Evolutionary conservation across 371 early-diverging fungal genomes (phyloP).

Genomic region (Mucor saturninus): DNA sequence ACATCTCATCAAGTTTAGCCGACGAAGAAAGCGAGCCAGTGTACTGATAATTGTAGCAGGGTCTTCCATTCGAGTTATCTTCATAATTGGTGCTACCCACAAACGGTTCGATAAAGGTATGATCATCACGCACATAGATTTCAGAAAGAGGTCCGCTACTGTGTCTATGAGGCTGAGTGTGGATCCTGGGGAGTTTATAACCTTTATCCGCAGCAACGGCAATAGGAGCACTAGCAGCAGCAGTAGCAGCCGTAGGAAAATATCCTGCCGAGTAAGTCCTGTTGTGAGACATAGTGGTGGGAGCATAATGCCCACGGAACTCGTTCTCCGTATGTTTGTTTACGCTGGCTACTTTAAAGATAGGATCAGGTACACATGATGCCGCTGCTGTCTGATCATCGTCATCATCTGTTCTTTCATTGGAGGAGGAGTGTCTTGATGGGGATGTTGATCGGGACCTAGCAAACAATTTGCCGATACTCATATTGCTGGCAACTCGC

Average conservation of each 20-base stretch:
- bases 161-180: constrained; percentile 9
- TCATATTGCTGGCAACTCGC: constrained; percentile 44
- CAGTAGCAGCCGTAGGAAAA: neutral
- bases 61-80: constrained; percentile 11
- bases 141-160: constrained; percentile 3
- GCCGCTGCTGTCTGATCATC: constrained; percentile 8
- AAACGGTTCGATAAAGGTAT: constrained; percentile 19
- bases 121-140: constrained; percentile 12
- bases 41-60: constrained; percentile 3
- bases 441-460: constrained; percentile 45
- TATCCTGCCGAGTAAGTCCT: neutral
- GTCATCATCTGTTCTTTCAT: neutral
- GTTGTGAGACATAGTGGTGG: neutral
- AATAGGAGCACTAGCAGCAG: neutral
- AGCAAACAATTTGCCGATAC: constrained; percentile 40
- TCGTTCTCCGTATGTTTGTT: constrained; percentile 21
- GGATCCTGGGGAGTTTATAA: constrained; percentile 4
- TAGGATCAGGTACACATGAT: constrained; percentile 25
- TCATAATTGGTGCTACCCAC: constrained; percentile 17
- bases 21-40: constrained; percentile 1
- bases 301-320: constrained; percentile 14
- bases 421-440: constrained; percentile 22
- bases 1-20: constrained; percentile 6
- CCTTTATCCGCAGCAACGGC: neutral
- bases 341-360: constrained; percentile 28